A percentile compares a stretch with the other conserved stretches of the same genome.
phyloP scores from a whole-genome alignment of 2,329 filamentous ascomycete species.

The Simplicillium aogashimaense region DNA sequence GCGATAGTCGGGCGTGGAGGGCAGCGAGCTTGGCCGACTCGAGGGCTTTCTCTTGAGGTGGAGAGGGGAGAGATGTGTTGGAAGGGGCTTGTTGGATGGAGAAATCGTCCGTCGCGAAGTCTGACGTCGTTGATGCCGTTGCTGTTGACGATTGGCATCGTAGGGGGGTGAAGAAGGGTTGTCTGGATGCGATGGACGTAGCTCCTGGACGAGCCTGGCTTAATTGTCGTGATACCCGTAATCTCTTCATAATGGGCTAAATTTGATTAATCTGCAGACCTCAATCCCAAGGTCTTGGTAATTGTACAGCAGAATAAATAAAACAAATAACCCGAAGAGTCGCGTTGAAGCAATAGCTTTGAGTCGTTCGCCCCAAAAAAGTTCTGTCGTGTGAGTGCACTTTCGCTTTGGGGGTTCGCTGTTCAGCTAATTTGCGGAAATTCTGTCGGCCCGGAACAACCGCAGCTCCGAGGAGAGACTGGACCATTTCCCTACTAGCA shows the following conservation, averaged over 20 bases:
- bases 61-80: conserved; percentile 51
- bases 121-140: conserved; percentile 13
- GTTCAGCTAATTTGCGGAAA: conserved; percentile 6
- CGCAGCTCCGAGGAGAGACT: conserved; percentile 1
- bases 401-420: conserved; percentile 2
- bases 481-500: background rate
- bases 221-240: conserved; percentile 27
- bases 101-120: conserved; percentile 11
- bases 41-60: conserved; percentile 54
- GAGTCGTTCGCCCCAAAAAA: conserved; percentile 19
- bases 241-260: conserved; percentile 27
- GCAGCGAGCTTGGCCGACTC: conserved; percentile 84
- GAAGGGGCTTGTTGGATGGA: conserved; percentile 10
- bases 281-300: too few relatives aligned
- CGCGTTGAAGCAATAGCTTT: conserved; percentile 1
- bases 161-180: conserved; percentile 12
- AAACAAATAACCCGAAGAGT: conserved; percentile 1
- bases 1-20: conserved; percentile 77
- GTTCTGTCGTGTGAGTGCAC: conserved; percentile 26
- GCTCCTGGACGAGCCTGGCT: conserved; percentile 22
- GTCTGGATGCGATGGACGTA: conserved; percentile 11
- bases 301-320: too few relatives aligned
- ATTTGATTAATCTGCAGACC: too few relatives aligned
- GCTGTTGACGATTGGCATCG: conserved; percentile 23
- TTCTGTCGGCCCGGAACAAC: conserved; percentile 6